Percentiles rank a stretch among this genome's conserved stretches.
phyloP scores from a whole-genome alignment of 2,329 filamentous ascomycete species.

The Macrophomina phaseolina region DNA sequence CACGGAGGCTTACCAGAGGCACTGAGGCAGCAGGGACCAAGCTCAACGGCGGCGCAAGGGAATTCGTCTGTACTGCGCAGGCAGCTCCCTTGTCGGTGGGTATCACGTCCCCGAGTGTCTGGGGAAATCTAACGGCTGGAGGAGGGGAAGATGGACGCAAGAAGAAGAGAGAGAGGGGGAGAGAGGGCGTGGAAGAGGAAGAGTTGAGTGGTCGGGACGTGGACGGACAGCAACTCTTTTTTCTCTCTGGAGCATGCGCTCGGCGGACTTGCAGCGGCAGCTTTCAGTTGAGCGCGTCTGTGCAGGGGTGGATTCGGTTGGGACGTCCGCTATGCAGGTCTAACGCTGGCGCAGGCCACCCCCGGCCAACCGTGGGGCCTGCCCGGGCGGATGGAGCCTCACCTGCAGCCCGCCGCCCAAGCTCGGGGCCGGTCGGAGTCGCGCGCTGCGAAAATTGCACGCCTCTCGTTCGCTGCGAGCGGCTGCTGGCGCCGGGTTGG shows the following conservation, averaged over 20 bases:
- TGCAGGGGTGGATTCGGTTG: conserved; percentile 29
- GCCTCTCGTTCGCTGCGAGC: conserved; percentile 2
- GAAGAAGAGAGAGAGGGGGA: conserved; percentile 3
- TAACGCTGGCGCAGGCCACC: conserved; percentile 20
- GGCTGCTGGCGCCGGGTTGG: not conserved
- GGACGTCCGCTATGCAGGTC: conserved; percentile 28
- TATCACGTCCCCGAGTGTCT: conserved; percentile 18
- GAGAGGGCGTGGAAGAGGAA: not conserved
- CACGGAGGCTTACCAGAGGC: conserved; percentile 16
- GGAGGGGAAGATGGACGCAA: conserved; percentile 5
- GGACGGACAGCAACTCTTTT: conserved; percentile 21
- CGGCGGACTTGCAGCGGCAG: conserved; percentile 5
- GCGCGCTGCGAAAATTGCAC: conserved; percentile 21
- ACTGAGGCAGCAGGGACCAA: conserved; percentile 4
- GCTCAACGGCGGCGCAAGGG: conserved; percentile 25
- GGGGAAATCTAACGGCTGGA: conserved; percentile 18
- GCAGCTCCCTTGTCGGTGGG: conserved; percentile 28
- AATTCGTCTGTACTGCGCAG: conserved; percentile 28
- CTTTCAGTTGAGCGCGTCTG: conserved; percentile 26
- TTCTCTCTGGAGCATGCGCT: conserved; percentile 18
- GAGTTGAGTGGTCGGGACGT: not conserved
- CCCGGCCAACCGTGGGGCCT: conserved; percentile 17
- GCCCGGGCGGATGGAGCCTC: conserved; percentile 17
- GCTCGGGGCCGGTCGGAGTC: conserved; percentile 19
- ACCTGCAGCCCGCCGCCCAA: conserved; percentile 1